These are phyloP conservation scores for Hypoxylon lienhwacheense DNA, from an alignment of 495 filamentous ascomycete genomes.

Conservation along the genomic window DNA sequence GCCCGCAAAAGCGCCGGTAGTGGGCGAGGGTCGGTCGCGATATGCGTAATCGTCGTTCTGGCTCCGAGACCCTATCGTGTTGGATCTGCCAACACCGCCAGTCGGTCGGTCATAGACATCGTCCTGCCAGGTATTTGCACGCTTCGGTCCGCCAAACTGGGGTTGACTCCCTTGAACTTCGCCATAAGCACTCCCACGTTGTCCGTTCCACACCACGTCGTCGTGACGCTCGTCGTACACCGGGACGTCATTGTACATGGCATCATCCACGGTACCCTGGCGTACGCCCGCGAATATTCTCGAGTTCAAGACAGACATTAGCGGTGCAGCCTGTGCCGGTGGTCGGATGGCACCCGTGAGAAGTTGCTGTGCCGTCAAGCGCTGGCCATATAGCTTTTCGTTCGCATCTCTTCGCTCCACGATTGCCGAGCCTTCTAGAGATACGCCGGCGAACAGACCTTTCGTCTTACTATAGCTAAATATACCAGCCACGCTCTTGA, in stretches of 20 bases:
- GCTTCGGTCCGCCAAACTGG: slow-evolving; percentile 66
- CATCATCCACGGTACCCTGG: slow-evolving; percentile 49
- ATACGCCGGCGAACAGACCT: slow-evolving; percentile 93
- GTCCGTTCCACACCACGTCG: slow-evolving; percentile 89
- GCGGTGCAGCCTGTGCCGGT: slow-evolving; percentile 77
- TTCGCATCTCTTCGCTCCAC: slow-evolving; percentile 96
- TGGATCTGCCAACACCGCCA: slow-evolving; percentile 54
- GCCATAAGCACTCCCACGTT: slow-evolving; percentile 71
- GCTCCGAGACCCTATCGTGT: slow-evolving; percentile 42
- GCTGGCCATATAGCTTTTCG: slow-evolving; percentile 87
- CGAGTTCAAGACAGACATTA: slow-evolving; percentile 82
- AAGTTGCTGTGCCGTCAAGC: slow-evolving; percentile 77
- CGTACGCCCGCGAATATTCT: slow-evolving; percentile 74
- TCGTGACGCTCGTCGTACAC: slow-evolving; percentile 89
- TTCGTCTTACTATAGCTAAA: slow-evolving; percentile 98
- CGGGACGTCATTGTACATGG: slow-evolving; percentile 94
- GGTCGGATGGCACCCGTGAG: slow-evolving; percentile 76
- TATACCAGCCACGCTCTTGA: slow-evolving; percentile 84
- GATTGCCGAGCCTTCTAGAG: slow-evolving; percentile 85
- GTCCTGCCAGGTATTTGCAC: slow-evolving; percentile 85
- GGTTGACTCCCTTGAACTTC: slow-evolving; percentile 66
- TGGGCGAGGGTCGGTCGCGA: slow-evolving; percentile 55
- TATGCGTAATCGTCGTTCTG: slow-evolving; percentile 60
- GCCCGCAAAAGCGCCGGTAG: slow-evolving; percentile 23
- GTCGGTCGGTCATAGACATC: slow-evolving; percentile 77